Evolutionary conservation across 2,329 filamentous ascomycete species (phyloP), one percentile per base, ranked within the genome.

Genomic region (Sclerotinia minor): DNA sequence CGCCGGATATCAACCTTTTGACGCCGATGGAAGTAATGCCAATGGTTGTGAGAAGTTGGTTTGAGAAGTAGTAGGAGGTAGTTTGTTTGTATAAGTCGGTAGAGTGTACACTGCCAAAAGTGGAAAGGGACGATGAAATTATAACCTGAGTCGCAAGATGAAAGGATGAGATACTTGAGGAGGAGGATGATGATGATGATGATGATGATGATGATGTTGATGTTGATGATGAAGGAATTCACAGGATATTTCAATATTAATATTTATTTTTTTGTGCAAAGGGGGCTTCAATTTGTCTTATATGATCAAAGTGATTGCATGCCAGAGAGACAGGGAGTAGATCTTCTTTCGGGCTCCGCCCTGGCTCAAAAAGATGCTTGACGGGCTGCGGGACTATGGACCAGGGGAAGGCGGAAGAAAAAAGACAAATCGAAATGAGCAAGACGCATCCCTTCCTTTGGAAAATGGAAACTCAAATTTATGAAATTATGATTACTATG

Each of bases 381-480:
- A 70, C 35, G 68, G 70, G 70, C 70, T 71, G 66, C 71, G 69
- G 72, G 71, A 71, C 47, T 66, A 69, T 70, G 68, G 70, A 73
- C 73, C 70, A 74, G 72, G 74, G 74, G 73, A 71, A 71, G 50
- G 70, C 71, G 73, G 72, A 74, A 73, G 67, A 38, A 71, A 72
- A 71, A 72, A 72, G 57, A 73, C 67, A 72, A 72, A 73, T 74
- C 66, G 70, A 75, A 75, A 75, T 75, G 72, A 75, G 72, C 52
- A 68, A 52, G 47, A 44, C 49, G 50, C 49, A 68, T 57, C 53
- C 61, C 67, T 58, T 50, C 52, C 44, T 57, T 35, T 52, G 50
- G n/a, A 29, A 63, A 67, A 50, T 64, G 24, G 58, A 67, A 60
- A 60, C 29, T 59, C 45, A 50, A 64, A 54, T 45, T 50, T 66